Evolutionary conservation across 2,329 filamentous ascomycete genomes (phyloP).

Genomic region (Colletotrichum melonis): DNA sequence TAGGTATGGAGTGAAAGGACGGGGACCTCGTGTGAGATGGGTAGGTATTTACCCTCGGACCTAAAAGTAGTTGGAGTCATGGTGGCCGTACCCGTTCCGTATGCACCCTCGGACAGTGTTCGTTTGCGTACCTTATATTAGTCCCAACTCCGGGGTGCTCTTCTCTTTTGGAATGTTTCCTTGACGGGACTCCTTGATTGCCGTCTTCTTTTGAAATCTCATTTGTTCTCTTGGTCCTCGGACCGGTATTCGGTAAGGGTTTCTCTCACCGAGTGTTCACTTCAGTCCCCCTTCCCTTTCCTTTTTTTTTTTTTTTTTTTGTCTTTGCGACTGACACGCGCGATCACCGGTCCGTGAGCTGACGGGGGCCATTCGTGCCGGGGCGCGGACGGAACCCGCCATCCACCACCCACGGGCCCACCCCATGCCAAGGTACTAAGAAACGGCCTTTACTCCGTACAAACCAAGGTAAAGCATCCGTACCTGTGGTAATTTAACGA

Average conservation of each 20-base stretch:
- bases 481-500: no score
- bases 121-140: neutral
- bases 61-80: neutral
- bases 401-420: neutral
- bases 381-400: neutral
- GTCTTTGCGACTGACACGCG: neutral
- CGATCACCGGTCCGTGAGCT: constrained; percentile 27
- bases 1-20: no score
- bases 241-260: neutral
- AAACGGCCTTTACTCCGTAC: no score
- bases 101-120: neutral
- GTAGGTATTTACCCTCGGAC: neutral
- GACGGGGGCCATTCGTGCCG: neutral
- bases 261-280: neutral
- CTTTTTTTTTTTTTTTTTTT: neutral
- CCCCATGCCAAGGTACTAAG: neutral
- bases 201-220: neutral
- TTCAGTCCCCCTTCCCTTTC: neutral
- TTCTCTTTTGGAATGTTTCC: neutral
- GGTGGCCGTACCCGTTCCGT: neutral
- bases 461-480: no score
- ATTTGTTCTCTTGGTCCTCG: neutral
- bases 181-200: neutral
- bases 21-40: neutral
- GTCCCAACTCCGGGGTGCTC: neutral